These are phyloP conservation scores for Amoeboaphelidium protococcarum DNA, from an alignment of 371 early-diverging fungal species.

Conservation along the genomic window DNA sequence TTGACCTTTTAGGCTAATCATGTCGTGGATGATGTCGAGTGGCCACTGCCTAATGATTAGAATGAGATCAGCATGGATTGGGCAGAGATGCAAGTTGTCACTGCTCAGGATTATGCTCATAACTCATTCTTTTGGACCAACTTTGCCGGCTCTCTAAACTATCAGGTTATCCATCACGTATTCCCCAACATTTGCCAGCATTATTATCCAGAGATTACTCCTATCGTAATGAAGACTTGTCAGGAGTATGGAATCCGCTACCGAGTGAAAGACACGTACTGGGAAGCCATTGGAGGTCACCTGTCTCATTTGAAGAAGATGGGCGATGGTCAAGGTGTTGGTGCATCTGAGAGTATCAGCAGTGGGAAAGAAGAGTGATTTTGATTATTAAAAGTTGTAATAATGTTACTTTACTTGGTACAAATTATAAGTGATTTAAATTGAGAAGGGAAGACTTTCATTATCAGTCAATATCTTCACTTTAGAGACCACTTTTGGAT, in stretches of 20 bases:
- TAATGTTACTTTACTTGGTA: no score
- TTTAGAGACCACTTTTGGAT: no score
- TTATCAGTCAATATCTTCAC: no score
- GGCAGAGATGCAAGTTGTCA: conserved; percentile 27
- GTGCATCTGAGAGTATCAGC: no score
- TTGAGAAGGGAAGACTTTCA: no score
- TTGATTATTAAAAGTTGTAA: no score
- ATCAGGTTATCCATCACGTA: conserved; percentile 27
- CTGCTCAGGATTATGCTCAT: conserved; percentile 30
- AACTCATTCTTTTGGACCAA: conserved; percentile 19
- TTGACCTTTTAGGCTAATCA: conserved; percentile 32
- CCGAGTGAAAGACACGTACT: conserved; percentile 10
- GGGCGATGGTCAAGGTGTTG: no score
- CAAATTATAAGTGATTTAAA: no score
- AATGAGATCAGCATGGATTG: conserved; percentile 20
- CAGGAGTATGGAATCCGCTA: conserved; percentile 18
- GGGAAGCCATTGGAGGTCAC: not conserved
- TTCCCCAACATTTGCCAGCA: conserved; percentile 27
- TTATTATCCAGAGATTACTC: conserved; percentile 19
- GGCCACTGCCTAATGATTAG: conserved; percentile 18
- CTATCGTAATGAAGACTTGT: conserved; percentile 18
- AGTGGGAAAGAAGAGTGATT: no score
- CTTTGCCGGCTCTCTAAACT: conserved; percentile 25
- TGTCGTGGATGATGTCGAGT: conserved; percentile 22
- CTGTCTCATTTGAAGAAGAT: not conserved